These are phyloP conservation scores for Lachancea thermotolerans DNA, from an alignment of 805 yeast species.

Conservation along the genomic window DNA sequence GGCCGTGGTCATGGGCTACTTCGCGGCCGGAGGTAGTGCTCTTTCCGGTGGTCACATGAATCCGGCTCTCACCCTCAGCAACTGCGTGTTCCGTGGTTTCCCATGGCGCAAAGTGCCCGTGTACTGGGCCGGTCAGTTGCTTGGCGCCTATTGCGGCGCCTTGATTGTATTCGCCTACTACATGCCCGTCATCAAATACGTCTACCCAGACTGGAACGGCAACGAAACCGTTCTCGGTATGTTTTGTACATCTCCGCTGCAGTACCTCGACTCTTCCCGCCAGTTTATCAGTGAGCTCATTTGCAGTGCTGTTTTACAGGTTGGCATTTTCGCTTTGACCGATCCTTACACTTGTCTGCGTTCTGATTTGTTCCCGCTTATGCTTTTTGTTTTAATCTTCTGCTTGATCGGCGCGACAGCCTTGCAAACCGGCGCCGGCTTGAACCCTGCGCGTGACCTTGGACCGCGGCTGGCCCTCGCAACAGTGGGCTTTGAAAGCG, in stretches of 20 bases:
- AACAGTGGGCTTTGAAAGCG: constrained; percentile 41
- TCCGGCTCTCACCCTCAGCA: constrained; percentile 44
- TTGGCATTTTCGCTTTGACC: constrained; percentile 44
- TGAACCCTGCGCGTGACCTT: constrained; percentile 49
- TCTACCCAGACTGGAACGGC: constrained; percentile 23
- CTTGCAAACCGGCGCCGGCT: constrained; percentile 48
- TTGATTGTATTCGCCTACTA: constrained; percentile 41
- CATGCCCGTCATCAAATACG: constrained; percentile 30
- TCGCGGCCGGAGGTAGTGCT: constrained; percentile 43
- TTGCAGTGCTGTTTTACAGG: constrained; percentile 39
- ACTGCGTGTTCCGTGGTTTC: constrained; percentile 45
- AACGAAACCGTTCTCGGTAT: constrained; percentile 35
- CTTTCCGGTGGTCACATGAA: constrained; percentile 54
- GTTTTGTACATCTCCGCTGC: constrained; percentile 41
- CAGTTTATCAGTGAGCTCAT: constrained; percentile 44
- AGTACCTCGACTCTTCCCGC: constrained; percentile 36
- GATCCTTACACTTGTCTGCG: constrained; percentile 45
- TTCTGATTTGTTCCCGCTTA: constrained; percentile 41
- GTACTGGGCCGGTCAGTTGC: constrained; percentile 41
- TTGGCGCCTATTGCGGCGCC: constrained; percentile 45
- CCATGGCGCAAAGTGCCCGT: constrained; percentile 43
- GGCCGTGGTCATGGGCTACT: constrained; percentile 47
- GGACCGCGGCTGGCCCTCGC: constrained; percentile 47
- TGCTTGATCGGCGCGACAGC: constrained; percentile 44
- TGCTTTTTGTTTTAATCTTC: constrained; percentile 39